These are phyloP conservation scores for Arthrocladium fulminans DNA, from an alignment of 2,329 filamentous ascomycete genomes.

Conservation along the genomic window DNA sequence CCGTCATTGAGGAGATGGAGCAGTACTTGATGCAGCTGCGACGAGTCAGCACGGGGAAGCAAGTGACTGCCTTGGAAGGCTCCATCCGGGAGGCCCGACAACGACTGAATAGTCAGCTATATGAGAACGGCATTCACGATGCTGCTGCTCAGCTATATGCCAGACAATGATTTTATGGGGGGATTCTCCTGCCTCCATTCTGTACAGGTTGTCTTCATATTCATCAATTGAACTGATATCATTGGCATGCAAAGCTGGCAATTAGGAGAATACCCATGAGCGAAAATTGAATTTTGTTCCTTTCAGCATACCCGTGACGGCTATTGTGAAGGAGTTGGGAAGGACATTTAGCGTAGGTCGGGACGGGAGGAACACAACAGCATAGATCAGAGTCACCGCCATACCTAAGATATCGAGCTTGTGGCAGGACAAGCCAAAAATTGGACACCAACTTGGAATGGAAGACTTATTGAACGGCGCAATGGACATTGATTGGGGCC, in stretches of 20 bases:
- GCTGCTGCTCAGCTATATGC: background rate
- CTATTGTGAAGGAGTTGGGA: background rate
- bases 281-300: too few species aligned
- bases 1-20: conserved; percentile 55
- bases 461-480: background rate
- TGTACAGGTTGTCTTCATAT: background rate
- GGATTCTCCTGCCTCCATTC: background rate
- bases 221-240: background rate
- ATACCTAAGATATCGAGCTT: too few species aligned
- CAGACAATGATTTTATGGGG: background rate
- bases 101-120: conserved; percentile 1
- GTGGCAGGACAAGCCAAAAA: background rate
- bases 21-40: conserved; percentile 54
- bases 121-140: conserved; percentile 3
- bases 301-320: too few species aligned
- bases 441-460: background rate
- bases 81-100: conserved; percentile 34
- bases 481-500: too few species aligned
- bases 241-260: background rate
- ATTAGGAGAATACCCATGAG: too few species aligned
- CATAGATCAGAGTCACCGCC: background rate
- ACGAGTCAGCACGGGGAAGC: conserved; percentile 56
- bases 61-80: conserved; percentile 56
- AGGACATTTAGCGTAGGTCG: background rate
- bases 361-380: background rate